These are phyloP conservation scores for Silene conica DNA, from an alignment of 148 eudicot species.

Conservation along the genomic window DNA sequence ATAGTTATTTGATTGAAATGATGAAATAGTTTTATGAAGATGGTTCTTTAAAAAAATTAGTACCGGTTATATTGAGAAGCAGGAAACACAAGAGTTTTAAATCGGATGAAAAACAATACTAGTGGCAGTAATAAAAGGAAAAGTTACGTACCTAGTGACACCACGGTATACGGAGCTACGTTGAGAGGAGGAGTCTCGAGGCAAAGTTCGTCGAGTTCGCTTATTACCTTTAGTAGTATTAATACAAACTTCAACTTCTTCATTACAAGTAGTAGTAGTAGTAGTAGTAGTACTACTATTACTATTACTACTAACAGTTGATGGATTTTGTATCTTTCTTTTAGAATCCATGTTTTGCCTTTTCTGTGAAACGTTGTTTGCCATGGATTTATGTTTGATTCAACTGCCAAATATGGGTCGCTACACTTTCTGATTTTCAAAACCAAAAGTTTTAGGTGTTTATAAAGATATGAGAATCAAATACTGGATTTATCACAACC, in stretches of 20 bases:
- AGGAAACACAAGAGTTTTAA: too few relatives aligned
- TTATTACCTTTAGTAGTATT: constrained; percentile 32
- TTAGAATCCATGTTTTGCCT: constrained; percentile 10
- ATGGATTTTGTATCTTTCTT: not conserved
- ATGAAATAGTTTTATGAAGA: not conserved
- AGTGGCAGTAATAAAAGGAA: too few relatives aligned
- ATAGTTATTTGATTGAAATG: too few relatives aligned
- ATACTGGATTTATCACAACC: not conserved
- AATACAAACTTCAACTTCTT: constrained; percentile 5
- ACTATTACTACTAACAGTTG: not conserved
- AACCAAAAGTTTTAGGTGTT: too few relatives aligned
- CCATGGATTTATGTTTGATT: constrained; percentile 8
- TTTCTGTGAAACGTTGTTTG: constrained; percentile 18
- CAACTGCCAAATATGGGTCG: not conserved
- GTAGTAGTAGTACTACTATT: too few relatives aligned
- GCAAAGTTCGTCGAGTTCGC: constrained; percentile 46
- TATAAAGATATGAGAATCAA: not conserved
- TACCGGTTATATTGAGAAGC: too few relatives aligned
- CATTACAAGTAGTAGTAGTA: too few relatives aligned
- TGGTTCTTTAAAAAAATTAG: too few relatives aligned
- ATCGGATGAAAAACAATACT: too few relatives aligned
- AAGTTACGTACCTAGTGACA: constrained; percentile 84
- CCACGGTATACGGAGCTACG: constrained; percentile 77
- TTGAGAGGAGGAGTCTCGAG: constrained; percentile 62
- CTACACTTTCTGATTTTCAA: too few relatives aligned